These are phyloP conservation scores for bread wheat (Triticum aestivum) DNA, from an alignment of 176 grass and related monocot species.

Conservation along the genomic window IWGSC_CS_RefSeq_v2.1 NC_057810.1:384839063-384839562, in stretches of 20 bases:
- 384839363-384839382: no score
- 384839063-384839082: not conserved
- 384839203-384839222: not conserved
- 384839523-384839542: not conserved
- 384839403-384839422: no score
- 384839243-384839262: not conserved
- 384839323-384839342: no score
- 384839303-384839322: no score
- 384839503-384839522: not conserved
- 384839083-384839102: not conserved
- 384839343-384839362: no score
- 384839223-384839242: not conserved
- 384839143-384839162: conserved; percentile 2
- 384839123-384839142: not conserved
- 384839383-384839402: no score
- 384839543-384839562: not conserved
- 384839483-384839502: no score
- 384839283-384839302: not conserved
- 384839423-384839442: no score
- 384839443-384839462: no score
- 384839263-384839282: not conserved
- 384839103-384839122: not conserved
- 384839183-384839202: not conserved
- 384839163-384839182: not conserved
- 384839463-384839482: no score